phyloP scores from a whole-genome alignment of 768 basidiomycete species.

The Tricholoma furcatifolium region DNA sequence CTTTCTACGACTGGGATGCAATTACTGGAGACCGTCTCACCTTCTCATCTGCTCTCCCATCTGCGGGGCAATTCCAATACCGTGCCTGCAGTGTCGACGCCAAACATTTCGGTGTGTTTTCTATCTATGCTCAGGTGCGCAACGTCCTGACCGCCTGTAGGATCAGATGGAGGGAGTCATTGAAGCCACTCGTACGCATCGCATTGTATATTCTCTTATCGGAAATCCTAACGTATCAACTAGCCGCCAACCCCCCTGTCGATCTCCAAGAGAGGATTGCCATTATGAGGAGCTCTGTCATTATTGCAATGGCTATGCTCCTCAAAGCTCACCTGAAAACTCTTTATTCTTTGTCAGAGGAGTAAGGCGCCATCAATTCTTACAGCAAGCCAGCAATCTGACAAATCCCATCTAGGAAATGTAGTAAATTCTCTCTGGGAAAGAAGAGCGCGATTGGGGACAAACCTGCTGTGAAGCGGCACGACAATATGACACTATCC shows the following conservation, averaged over 20 bases:
- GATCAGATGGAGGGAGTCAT: conserved; percentile 20
- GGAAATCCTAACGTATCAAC: not conserved
- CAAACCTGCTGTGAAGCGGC: conserved; percentile 64
- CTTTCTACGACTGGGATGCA: conserved; percentile 82
- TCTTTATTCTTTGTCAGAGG: conserved; percentile 85
- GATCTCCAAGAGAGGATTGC: conserved; percentile 23
- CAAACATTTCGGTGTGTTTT: conserved; percentile 12
- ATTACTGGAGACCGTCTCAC: conserved; percentile 71
- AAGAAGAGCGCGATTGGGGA: conserved; percentile 93
- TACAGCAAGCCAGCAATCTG: not conserved
- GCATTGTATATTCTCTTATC: not conserved
- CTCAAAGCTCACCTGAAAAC: conserved; percentile 84
- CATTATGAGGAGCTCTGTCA: conserved; percentile 66
- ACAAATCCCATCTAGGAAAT: conserved; percentile 61
- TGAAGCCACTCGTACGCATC: conserved; percentile 6
- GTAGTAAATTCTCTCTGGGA: conserved; percentile 78
- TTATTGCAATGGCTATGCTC: conserved; percentile 83
- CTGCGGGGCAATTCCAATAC: conserved; percentile 38
- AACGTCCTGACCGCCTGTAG: too few relatives aligned
- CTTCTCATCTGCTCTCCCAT: conserved; percentile 65
- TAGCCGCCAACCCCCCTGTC: conserved; percentile 2
- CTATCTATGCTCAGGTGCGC: not conserved
- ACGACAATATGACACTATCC: conserved; percentile 58
- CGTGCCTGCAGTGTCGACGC: conserved; percentile 1
- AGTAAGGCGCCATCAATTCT: conserved; percentile 51